phyloP scores from a whole-genome alignment of 2,329 filamentous ascomycete species.

The Graphilbum fragrans region DNA sequence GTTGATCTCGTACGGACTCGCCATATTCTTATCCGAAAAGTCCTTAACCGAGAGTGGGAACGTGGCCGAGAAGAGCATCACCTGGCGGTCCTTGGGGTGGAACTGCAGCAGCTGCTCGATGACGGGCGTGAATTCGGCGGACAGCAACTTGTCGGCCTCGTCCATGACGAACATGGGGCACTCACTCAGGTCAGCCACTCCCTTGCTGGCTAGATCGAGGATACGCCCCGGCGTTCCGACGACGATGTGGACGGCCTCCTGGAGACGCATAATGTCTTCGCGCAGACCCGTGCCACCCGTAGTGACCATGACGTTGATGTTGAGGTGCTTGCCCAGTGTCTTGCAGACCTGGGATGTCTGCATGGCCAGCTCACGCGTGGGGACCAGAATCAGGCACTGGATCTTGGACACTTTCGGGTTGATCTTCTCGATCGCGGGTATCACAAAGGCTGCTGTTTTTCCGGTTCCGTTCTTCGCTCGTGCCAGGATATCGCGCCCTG shows the following conservation, averaged over 20 bases:
- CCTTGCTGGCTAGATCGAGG: slow-evolving; percentile 89
- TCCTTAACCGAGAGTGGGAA: slow-evolving; percentile 95
- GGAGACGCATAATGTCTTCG: slow-evolving; percentile 91
- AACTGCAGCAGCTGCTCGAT: slow-evolving; percentile 93
- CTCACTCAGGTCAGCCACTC: slow-evolving; percentile 88
- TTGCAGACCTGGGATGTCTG: slow-evolving; percentile 99
- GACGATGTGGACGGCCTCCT: slow-evolving; percentile 92
- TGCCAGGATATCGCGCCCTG: slow-evolving; percentile 87
- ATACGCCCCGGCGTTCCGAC: slow-evolving; percentile 96
- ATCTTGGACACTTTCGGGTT: slow-evolving; percentile 96
- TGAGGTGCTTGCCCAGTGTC: slow-evolving; percentile 91
- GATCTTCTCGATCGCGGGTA: slow-evolving; percentile 87
- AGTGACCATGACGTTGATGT: slow-evolving; percentile 98
- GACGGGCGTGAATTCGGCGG: slow-evolving; percentile 90
- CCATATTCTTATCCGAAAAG: slow-evolving; percentile 98
- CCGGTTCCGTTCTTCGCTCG: slow-evolving; percentile 97
- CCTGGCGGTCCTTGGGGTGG: slow-evolving; percentile 93
- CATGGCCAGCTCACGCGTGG: slow-evolving; percentile 90
- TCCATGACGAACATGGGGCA: slow-evolving; percentile 99
- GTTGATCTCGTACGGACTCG: slow-evolving; percentile 93
- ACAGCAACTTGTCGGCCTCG: slow-evolving; percentile 95
- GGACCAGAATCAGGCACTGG: slow-evolving; percentile 90
- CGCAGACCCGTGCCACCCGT: slow-evolving; percentile 91
- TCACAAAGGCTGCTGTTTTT: slow-evolving; percentile 96
- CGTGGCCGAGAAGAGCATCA: slow-evolving; percentile 98